Base-by-base conservation (phyloP, 768 basidiomycete genomes). In the Amanita exitialis region DNA sequence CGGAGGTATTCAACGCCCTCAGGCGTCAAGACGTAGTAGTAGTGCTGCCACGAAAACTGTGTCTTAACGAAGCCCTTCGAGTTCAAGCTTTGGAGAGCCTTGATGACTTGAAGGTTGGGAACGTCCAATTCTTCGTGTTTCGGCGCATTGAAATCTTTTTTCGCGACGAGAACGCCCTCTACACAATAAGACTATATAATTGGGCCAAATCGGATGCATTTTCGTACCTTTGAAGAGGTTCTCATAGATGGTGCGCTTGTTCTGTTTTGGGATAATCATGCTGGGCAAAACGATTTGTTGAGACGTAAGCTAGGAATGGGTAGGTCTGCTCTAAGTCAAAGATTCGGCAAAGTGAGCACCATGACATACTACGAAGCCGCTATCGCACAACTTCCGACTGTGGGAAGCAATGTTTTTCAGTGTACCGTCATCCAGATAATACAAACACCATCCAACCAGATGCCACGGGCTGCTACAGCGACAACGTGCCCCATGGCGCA, bases 11-110 rank as follows among this genome's bases (percentile, higher is more conserved):
- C 92, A 57, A 98, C 85, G 63, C 96, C 96, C 70, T 98, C 96
- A 47, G 91, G 85, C 61, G 94, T 99, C 64, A 99, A 78, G 63
- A 82, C 79, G 74, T 98, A 99, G 75, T 98, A 99, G 74, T 96
- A 99, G 79, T 83, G 96, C 65, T 97, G 93, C 96, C 96, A 99
- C 44, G 88, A 92, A 79, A 98, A 98, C 66, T 92, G 95, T 59
- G 96, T 99, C 82, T 97, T 97, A 75, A 98, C 92, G 69, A 76
- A 83, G 51, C 95, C 94, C 65, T 69, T 76, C 38, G 80, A 82
- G 57, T 77, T 83, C 58, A 83, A 68, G 68, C 80, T 82, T 60
- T 82, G 81, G 64, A 82, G 70, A 45, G 80, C 80, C 70, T 83
- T 83, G 70, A 83, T 82, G 55, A 82, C 82, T 57, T 83, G 70